Percentiles rank a stretch among this genome's conserved stretches.
Evolutionary conservation across 2,329 filamentous ascomycete species (phyloP).

Genomic region (Chrysoporthe deuterocubensis): DNA sequence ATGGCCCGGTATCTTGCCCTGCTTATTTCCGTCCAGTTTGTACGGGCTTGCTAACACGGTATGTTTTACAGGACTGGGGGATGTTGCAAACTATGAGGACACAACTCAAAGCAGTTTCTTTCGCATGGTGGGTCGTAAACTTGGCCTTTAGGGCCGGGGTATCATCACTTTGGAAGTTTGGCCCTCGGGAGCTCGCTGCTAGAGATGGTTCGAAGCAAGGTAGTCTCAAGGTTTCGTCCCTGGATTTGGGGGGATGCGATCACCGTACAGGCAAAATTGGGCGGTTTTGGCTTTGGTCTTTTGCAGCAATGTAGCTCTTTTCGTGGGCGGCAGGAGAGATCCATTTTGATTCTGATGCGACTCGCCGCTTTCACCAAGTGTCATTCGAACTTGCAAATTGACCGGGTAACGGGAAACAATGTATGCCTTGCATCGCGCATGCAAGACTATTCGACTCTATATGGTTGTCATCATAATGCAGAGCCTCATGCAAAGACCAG

Average conservation of each 20-base stretch:
- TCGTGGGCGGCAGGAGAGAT: neutral
- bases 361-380: neutral
- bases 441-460: neutral
- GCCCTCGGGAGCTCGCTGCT: neutral
- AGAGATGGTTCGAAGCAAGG: neutral
- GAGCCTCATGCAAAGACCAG: neutral
- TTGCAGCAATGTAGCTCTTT: conserved; percentile 2
- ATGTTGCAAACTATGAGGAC: conserved; percentile 1
- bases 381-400: neutral
- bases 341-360: neutral
- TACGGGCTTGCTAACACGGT: conserved; percentile 14
- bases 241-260: neutral
- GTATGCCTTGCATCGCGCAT: neutral
- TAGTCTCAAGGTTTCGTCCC: neutral
- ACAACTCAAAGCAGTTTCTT: conserved; percentile 16
- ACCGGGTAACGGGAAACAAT: neutral
- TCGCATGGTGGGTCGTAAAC: conserved; percentile 21
- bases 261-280: neutral
- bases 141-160: conserved; percentile 16
- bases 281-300: neutral
- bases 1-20: neutral
- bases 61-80: neutral
- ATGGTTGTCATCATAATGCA: neutral
- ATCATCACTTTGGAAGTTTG: neutral
- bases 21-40: neutral